A percentile compares a stretch with the other conserved stretches of the same genome.
Evolutionary conservation across 2,329 filamentous ascomycete species (phyloP).

Genomic region (Paramyrothecium sp.): DNA sequence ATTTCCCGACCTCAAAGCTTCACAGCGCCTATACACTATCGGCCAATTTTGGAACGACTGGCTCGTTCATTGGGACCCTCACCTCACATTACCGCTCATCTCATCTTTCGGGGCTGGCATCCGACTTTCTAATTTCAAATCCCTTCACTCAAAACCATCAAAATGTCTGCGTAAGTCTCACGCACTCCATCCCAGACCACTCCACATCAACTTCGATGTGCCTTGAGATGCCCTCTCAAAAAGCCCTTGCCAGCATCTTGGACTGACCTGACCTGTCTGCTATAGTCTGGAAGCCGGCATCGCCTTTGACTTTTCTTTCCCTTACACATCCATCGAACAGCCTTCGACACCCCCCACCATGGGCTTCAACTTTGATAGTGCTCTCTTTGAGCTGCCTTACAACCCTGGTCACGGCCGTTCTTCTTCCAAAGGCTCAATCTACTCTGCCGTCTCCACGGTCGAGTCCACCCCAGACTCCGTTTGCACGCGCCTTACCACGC

Average conservation of each 20-base stretch:
- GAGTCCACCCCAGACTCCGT: slow-evolving; percentile 61
- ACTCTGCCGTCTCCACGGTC: slow-evolving; percentile 56
- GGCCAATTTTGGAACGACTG: not conserved
- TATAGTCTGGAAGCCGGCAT: slow-evolving; percentile 61
- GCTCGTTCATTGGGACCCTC: slow-evolving; percentile 4
- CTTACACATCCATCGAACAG: slow-evolving; percentile 30
- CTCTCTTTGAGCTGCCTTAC: slow-evolving; percentile 55
- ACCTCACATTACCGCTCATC: slow-evolving; percentile 9
- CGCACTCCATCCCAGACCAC: not conserved
- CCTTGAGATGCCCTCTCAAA: slow-evolving; percentile 8
- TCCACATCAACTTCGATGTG: no score
- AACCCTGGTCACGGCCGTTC: slow-evolving; percentile 58
- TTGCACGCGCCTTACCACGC: slow-evolving; percentile 67
- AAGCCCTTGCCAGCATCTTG: slow-evolving; percentile 14
- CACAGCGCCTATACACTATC: slow-evolving; percentile 5
- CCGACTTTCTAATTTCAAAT: slow-evolving; percentile 1
- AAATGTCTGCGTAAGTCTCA: slow-evolving; percentile 34
- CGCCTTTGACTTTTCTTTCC: slow-evolving; percentile 61
- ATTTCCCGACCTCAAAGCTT: not conserved
- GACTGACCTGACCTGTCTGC: no score
- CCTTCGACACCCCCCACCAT: slow-evolving; percentile 25
- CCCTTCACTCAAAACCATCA: slow-evolving; percentile 1
- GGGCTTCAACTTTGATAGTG: slow-evolving; percentile 53
- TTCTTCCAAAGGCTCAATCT: slow-evolving; percentile 64
- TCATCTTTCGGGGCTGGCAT: not conserved